Conservation (phyloP, 169 alveolate genomes). For the Neospora caninum region DNA sequence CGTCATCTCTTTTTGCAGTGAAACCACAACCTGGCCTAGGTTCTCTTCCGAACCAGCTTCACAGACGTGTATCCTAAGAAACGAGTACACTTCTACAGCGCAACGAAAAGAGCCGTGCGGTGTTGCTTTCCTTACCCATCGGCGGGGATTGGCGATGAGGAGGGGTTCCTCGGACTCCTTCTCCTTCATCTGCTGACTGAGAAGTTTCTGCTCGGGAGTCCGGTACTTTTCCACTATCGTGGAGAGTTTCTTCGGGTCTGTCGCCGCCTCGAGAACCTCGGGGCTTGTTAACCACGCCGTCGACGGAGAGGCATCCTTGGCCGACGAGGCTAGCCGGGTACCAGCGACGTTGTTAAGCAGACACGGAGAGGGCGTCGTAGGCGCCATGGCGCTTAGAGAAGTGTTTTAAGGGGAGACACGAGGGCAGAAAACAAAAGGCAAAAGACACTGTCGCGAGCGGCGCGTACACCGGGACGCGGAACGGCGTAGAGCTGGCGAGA, state of each 20-base stretch:
- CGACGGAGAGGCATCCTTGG: not conserved
- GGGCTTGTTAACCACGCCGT: slow-evolving; percentile 17
- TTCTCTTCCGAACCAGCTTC: too few relatives aligned
- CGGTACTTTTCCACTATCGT: slow-evolving; percentile 27
- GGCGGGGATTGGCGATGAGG: slow-evolving; percentile 57
- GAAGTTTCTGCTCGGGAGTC: slow-evolving; percentile 41
- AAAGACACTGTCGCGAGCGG: too few relatives aligned
- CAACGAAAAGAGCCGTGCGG: too few relatives aligned
- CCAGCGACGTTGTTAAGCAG: not conserved
- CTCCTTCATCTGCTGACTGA: slow-evolving; percentile 11
- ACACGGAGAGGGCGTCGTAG: slow-evolving; percentile 6
- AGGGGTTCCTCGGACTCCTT: slow-evolving; percentile 54
- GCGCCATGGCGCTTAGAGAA: slow-evolving; percentile 17
- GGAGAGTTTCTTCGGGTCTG: slow-evolving; percentile 52
- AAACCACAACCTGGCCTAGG: too few relatives aligned
- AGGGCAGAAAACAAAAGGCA: too few relatives aligned
- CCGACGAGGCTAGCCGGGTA: not conserved
- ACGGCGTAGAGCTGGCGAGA: too few relatives aligned
- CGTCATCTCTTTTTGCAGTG: too few relatives aligned
- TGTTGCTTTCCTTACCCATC: slow-evolving; percentile 61
- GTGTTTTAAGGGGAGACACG: too few relatives aligned
- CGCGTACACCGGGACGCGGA: too few relatives aligned
- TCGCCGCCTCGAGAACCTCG: slow-evolving; percentile 37
- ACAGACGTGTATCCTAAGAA: too few relatives aligned
- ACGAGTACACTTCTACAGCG: too few relatives aligned